Percentiles rank a stretch among this genome's conserved stretches.
Evolutionary conservation across 202 grass and related monocot genomes (phyloP).

Genomic region (Carex arenaria): DNA sequence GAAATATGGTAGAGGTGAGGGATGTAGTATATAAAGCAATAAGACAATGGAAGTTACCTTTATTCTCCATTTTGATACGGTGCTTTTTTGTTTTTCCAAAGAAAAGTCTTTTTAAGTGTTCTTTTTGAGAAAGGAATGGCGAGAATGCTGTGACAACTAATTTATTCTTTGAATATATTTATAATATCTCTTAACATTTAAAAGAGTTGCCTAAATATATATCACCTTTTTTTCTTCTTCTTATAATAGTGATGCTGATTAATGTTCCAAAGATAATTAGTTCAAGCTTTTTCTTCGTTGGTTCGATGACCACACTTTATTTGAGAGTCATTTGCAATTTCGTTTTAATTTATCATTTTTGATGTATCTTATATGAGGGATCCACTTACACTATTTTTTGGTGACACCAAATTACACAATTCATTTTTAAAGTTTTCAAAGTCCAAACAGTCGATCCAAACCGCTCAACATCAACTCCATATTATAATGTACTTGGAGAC

Average conservation of each 20-base stretch:
- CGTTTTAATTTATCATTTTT: background rate
- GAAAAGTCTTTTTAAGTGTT: background rate
- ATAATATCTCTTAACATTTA: background rate
- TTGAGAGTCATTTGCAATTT: background rate
- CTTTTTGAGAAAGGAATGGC: background rate
- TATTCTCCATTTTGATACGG: slow-evolving; percentile 3
- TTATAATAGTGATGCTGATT: background rate
- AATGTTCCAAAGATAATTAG: background rate
- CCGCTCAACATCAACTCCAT: too few species aligned
- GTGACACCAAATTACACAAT: too few species aligned
- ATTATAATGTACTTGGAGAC: too few species aligned
- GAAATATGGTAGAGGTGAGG: background rate
- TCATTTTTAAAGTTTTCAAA: too few species aligned
- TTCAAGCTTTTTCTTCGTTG: background rate
- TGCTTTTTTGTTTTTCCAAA: background rate
- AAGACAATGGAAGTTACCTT: background rate
- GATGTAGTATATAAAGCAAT: slow-evolving; percentile 22
- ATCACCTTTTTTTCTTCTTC: background rate
- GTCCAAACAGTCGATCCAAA: too few species aligned
- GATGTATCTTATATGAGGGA: background rate
- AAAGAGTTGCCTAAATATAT: background rate
- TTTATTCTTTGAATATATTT: background rate
- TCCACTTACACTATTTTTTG: too few species aligned
- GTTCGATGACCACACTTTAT: background rate
- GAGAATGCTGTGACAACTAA: background rate